Conservation (phyloP, 177 flowering plant genomes). For the Vitis hybrid region DNA sequence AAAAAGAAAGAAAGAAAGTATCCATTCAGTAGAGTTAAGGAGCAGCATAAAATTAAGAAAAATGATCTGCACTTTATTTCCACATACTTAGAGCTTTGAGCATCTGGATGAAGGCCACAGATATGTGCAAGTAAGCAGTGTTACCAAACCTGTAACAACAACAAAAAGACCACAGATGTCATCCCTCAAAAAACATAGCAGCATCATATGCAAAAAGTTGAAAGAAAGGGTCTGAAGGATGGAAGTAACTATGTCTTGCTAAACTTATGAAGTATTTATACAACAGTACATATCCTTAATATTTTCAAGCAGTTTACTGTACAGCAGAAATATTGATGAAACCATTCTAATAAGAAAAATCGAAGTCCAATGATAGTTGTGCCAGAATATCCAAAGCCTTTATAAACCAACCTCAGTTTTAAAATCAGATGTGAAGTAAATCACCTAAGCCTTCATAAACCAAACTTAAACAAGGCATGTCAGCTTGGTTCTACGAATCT, state of each 20-base stretch:
- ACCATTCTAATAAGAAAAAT: no score
- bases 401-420: no score
- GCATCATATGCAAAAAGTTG: neutral
- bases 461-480: no score
- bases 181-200: neutral
- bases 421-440: no score
- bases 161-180: neutral
- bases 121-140: conserved; percentile 95
- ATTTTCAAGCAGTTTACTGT: no score
- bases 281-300: no score
- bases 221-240: neutral
- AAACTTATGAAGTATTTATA: no score
- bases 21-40: conserved; percentile 3
- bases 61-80: conserved; percentile 1
- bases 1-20: neutral
- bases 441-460: no score
- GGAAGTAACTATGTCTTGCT: neutral
- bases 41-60: neutral
- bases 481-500: no score
- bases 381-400: no score
- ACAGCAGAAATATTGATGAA: no score
- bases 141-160: conserved; percentile 87
- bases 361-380: no score
- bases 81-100: conserved; percentile 96
- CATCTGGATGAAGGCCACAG: conserved; percentile 99